phyloP scores from a whole-genome alignment of 805 yeast species.

The Saccharomycopsis olivae region DNA sequence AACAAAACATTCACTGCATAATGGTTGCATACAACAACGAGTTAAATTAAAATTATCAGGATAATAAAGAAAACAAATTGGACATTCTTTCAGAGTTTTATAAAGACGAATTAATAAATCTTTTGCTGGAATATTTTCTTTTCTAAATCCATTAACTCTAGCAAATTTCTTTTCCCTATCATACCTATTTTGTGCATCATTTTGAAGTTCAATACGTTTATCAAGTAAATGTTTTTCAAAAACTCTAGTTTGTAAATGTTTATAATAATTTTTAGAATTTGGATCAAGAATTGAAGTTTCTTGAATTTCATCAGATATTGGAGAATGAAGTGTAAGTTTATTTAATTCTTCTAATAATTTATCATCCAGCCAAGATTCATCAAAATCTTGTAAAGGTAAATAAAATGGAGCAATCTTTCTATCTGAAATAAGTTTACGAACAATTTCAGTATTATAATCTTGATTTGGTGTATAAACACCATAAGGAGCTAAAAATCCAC shows the following conservation, averaged over 20 bases:
- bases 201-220: conserved; percentile 29
- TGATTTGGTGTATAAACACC: conserved; percentile 72
- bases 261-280: conserved; percentile 22
- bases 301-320: conserved; percentile 29
- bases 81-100: conserved; percentile 70
- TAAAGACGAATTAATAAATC: conserved; percentile 50
- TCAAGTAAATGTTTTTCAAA: conserved; percentile 31
- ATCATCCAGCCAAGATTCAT: conserved; percentile 58
- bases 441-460: conserved; percentile 65
- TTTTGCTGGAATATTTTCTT: conserved; percentile 28
- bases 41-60: conserved; percentile 71
- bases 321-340: conserved; percentile 47
- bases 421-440: conserved; percentile 55
- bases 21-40: conserved; percentile 86
- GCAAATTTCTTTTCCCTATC: conserved; percentile 22
- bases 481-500: conserved; percentile 86
- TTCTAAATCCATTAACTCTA: conserved; percentile 24
- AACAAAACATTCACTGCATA: conserved; percentile 94
- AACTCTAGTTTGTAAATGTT: conserved; percentile 33
- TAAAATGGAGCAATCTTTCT: conserved; percentile 83
- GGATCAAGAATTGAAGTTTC: conserved; percentile 19
- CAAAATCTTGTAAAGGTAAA: conserved; percentile 77
- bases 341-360: conserved; percentile 46
- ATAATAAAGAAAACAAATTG: conserved; percentile 83
- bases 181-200: conserved; percentile 26